Conservation (phyloP, 495 filamentous ascomycete genomes). For the Aspergillus funiculosus region DNA sequence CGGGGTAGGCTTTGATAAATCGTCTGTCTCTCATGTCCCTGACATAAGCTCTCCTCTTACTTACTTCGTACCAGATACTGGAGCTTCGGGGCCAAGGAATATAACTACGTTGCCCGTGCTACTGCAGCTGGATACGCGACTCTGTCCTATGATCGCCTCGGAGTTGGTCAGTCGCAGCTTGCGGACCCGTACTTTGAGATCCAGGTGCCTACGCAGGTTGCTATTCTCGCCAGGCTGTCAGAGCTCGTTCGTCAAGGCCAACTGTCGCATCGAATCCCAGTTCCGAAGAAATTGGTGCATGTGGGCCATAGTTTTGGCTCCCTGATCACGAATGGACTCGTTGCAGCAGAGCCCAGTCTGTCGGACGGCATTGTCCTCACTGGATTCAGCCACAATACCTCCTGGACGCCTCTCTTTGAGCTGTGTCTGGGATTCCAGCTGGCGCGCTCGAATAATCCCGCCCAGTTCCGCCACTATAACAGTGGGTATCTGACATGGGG, state of each 20-base stretch:
- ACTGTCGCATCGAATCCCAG: slow-evolving; percentile 24
- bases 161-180: slow-evolving; percentile 49
- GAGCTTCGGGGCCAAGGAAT: slow-evolving; percentile 49
- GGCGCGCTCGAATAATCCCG: slow-evolving; percentile 39
- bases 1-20: slow-evolving; percentile 43
- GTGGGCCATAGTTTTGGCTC: slow-evolving; percentile 50
- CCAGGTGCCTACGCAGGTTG: slow-evolving; percentile 48
- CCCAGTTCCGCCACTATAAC: slow-evolving; percentile 31
- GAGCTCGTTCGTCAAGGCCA: slow-evolving; percentile 39
- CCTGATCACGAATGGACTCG: slow-evolving; percentile 36
- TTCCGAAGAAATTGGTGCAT: slow-evolving; percentile 48
- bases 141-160: slow-evolving; percentile 53
- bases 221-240: slow-evolving; percentile 46
- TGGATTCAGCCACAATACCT: slow-evolving; percentile 44
- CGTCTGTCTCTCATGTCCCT: slow-evolving; percentile 5
- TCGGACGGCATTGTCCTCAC: slow-evolving; percentile 55
- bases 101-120: slow-evolving; percentile 50
- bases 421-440: slow-evolving; percentile 43
- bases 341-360: slow-evolving; percentile 42
- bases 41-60: background rate
- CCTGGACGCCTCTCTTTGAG: slow-evolving; percentile 30
- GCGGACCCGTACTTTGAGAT: slow-evolving; percentile 50
- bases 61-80: slow-evolving; percentile 42
- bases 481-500: slow-evolving; percentile 45
- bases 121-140: slow-evolving; percentile 49